Evolutionary conservation across 2,329 filamentous ascomycete genomes (phyloP).

Genomic region (Phaeosphaeriaceae sp.): DNA sequence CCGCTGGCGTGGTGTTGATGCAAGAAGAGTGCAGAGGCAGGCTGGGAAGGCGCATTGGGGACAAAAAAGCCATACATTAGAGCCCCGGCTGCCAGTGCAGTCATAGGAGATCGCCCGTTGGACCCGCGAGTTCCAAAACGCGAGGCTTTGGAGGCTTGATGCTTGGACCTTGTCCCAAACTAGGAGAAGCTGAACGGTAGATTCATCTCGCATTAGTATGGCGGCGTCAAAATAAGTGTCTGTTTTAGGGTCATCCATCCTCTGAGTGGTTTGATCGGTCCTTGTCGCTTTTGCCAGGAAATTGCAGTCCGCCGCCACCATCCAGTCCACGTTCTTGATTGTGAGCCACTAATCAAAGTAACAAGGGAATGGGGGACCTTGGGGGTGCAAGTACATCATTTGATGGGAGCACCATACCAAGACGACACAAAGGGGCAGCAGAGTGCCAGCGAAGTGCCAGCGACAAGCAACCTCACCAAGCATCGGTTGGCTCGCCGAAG

Average conservation of each 20-base stretch:
- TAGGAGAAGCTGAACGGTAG: conserved; percentile 20
- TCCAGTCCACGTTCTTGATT: conserved; percentile 19
- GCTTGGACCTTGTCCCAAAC: conserved; percentile 19
- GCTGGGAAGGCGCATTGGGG: conserved; percentile 22
- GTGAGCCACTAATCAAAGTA: conserved; percentile 13
- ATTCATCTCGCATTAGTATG: conserved; percentile 16
- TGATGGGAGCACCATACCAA: too few species aligned
- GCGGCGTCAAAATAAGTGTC: conserved; percentile 35
- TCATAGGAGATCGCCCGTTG: conserved; percentile 31
- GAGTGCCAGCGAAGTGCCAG: conserved; percentile 7
- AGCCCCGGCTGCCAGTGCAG: conserved; percentile 10
- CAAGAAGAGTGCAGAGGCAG: conserved; percentile 33
- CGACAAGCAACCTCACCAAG: background rate
- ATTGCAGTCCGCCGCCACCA: conserved; percentile 37
- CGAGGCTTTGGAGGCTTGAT: conserved; percentile 23
- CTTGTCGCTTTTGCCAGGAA: conserved; percentile 25
- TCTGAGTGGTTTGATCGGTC: conserved; percentile 26
- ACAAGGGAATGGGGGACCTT: conserved; percentile 18
- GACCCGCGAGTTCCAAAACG: conserved; percentile 24
- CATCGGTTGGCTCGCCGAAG: conserved; percentile 1
- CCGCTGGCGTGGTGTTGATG: conserved; percentile 30
- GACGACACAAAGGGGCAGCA: background rate
- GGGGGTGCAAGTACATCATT: too few species aligned
- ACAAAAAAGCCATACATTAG: conserved; percentile 18
- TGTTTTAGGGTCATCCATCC: conserved; percentile 27